Evolutionary conservation across 2,329 filamentous ascomycete genomes (phyloP), one percentile per base, ranked within the genome.

Genomic region (Penicillium sp.): DNA sequence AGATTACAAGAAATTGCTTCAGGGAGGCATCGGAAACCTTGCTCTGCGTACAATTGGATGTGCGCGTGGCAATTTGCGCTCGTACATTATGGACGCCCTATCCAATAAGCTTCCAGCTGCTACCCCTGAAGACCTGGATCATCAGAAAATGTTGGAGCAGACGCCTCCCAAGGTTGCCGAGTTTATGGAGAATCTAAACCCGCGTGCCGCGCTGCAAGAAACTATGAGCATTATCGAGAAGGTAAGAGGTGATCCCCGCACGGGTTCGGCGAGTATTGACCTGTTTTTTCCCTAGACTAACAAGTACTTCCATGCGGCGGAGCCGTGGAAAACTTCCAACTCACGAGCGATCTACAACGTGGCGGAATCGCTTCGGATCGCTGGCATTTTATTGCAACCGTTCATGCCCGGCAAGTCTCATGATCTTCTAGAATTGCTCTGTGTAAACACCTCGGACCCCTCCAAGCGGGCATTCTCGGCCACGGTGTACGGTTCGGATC

Each of bases 371-470:
- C 71, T 97, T 45, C 87, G 94, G 37, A 84, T 97, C 25, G 79
- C 81, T 0, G 90, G 87, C 15, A 96, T 99, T 63, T 78, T 97
- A 45, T 77, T 99, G 42, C 92, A 96, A 72, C 91, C 94, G 1
- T 90, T 92, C 67, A 96, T 99, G 82, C 94, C 94, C 0, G 79
- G 77, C 39, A 96, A 95, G 72, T 83, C 90, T 45, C 74, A 75
- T 12, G 77, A 84, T 61, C 73, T 97, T 32, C 81, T 99, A 0
- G 88, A 96, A 69, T 82, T 87, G 65, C 77, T 99, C 9, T 87
- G 89, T 1, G 91, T 99, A 5, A 75, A 78, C 3, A 69, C 77
- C 9, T 56, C 64, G 45, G 61, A 68, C 40, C 60, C 65, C 29
- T 79, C 82, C 10, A 82, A 82, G 50, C 81, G 93, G 54, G 82